Evolutionary conservation across 2,329 filamentous ascomycete genomes (phyloP).

Genomic region (Sporothrix brasiliensis): DNA sequence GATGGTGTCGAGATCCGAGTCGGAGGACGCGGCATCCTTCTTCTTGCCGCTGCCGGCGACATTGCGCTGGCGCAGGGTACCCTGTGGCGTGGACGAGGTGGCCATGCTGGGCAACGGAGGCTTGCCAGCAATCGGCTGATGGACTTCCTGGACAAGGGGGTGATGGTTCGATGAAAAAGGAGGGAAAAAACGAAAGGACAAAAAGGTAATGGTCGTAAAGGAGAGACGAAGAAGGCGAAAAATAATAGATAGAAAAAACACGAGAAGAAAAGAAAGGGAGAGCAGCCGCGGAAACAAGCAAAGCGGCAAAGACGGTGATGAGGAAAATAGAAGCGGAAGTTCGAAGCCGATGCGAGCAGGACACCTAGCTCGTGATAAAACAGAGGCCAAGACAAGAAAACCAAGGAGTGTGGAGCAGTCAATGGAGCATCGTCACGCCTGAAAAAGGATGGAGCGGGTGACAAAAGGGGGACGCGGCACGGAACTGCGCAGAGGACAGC

Average conservation of each 20-base stretch:
- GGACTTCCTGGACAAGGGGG: neutral
- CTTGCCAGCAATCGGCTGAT: neutral
- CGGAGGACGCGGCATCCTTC: slow-evolving; percentile 50
- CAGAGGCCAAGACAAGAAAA: neutral
- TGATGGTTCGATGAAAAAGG: neutral
- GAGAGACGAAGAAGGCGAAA: neutral
- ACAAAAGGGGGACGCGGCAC: slow-evolving; percentile 26
- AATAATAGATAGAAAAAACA: neutral
- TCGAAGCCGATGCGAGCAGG: neutral
- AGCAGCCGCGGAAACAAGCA: slow-evolving; percentile 5
- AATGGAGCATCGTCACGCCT: slow-evolving; percentile 21
- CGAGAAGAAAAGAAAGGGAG: slow-evolving; percentile 8
- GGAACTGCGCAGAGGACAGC: slow-evolving; percentile 1
- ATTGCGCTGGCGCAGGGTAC: slow-evolving; percentile 63
- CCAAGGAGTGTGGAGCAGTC: slow-evolving; percentile 19
- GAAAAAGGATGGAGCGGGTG: neutral
- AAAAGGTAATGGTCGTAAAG: slow-evolving; percentile 4
- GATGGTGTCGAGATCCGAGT: slow-evolving; percentile 57
- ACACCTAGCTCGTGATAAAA: slow-evolving; percentile 24
- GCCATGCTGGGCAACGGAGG: slow-evolving; percentile 47
- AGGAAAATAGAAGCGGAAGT: neutral
- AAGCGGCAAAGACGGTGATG: slow-evolving; percentile 10
- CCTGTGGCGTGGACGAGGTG: slow-evolving; percentile 56
- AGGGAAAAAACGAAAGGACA: neutral
- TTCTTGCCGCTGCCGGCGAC: slow-evolving; percentile 54